phyloP scores from a whole-genome alignment of 768 basidiomycete species.

The Daedaleopsis nitida region DNA sequence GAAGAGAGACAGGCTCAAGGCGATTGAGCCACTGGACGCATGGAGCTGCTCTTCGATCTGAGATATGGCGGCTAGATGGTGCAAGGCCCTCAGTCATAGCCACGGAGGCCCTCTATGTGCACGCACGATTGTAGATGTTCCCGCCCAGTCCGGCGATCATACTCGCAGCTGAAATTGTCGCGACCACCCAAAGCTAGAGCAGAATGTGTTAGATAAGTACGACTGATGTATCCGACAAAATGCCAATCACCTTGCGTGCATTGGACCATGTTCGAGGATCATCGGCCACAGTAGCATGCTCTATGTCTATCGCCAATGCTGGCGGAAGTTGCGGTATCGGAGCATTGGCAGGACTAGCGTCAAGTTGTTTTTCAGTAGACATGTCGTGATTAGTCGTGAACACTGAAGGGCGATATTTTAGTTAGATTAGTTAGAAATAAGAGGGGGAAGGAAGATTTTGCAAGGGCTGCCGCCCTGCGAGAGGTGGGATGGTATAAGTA shows the following conservation, averaged over 20 bases:
- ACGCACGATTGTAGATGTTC: slow-evolving; percentile 66
- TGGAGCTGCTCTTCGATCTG: slow-evolving; percentile 61
- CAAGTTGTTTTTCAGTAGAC: slow-evolving; percentile 3
- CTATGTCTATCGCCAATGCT: slow-evolving; percentile 22
- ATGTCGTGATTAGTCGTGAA: neutral
- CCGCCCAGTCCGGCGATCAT: slow-evolving; percentile 59
- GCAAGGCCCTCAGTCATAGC: neutral
- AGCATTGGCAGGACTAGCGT: neutral
- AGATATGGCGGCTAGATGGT: slow-evolving; percentile 56
- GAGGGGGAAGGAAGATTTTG: neutral
- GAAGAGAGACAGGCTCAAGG: slow-evolving; percentile 70
- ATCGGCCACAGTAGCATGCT: slow-evolving; percentile 28
- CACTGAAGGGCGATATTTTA: neutral
- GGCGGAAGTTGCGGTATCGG: neutral
- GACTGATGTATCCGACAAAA: neutral
- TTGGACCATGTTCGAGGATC: slow-evolving; percentile 32
- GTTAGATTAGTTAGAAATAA: neutral
- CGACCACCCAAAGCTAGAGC: slow-evolving; percentile 39
- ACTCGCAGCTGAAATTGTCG: slow-evolving; percentile 51
- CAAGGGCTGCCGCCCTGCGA: too few relatives aligned
- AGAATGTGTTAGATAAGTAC: neutral
- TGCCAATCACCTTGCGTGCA: slow-evolving; percentile 24
- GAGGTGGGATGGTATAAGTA: neutral
- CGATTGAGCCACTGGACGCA: slow-evolving; percentile 62
- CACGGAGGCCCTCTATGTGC: neutral